Evolutionary conservation across 345 rosid genomes (phyloP).

Genomic region (Geranium rotundifolium): DNA sequence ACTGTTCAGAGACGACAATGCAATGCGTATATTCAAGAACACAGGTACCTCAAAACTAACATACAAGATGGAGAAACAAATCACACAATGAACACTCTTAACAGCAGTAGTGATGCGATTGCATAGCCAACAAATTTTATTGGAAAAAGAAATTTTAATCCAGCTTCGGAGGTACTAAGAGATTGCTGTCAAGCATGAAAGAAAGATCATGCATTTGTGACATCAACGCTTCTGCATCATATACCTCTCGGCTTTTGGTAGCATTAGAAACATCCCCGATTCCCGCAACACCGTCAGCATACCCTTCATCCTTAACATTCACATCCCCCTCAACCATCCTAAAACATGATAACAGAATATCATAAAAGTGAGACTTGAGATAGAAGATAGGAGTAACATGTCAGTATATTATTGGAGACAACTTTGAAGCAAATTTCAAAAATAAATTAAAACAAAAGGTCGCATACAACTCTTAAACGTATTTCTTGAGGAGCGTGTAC

Average conservation of each 20-base stretch:
- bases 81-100: neutral
- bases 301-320: constrained; percentile 1
- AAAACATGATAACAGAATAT: neutral
- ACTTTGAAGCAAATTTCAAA: neutral
- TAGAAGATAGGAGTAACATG: neutral
- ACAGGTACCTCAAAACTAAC: neutral
- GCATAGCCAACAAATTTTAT: constrained; percentile 2
- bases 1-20: neutral
- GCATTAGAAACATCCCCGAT: constrained; percentile 15
- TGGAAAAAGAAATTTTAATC: constrained; percentile 1
- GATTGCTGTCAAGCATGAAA: constrained; percentile 63
- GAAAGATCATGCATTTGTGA: constrained; percentile 89
- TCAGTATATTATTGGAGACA: neutral
- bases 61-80: neutral
- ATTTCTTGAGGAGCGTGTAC: neutral
- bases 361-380: neutral
- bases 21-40: neutral
- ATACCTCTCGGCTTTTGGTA: constrained; percentile 19
- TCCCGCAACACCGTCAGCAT: neutral
- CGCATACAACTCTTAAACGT: neutral
- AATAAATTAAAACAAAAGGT: neutral
- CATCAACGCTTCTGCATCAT: constrained; percentile 37
- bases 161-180: constrained; percentile 34
- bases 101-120: neutral
- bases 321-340: neutral